phyloP scores from a whole-genome alignment of 225 moss, liverwort and hornwort genomes.

The Ulota crispa region DNA sequence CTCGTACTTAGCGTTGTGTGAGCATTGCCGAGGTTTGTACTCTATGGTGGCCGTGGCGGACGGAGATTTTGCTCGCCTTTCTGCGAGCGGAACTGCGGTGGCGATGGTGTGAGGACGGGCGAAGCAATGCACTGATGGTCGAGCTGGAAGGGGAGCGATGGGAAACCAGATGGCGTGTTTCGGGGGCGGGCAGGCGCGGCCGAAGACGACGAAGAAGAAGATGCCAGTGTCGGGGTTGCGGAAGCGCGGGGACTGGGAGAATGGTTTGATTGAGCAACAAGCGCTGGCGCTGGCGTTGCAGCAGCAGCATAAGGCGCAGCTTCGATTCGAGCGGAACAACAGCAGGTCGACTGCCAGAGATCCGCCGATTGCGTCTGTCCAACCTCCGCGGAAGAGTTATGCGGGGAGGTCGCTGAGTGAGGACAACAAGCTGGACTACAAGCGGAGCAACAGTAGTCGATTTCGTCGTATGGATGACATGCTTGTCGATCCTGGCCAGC shows the following conservation, averaged over 20 bases:
- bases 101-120: neutral
- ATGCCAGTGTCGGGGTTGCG: slow-evolving; percentile 35
- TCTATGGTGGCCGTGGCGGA: neutral
- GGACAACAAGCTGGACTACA: slow-evolving; percentile 52
- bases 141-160: slow-evolving; percentile 38
- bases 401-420: slow-evolving; percentile 37
- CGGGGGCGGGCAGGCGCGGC: slow-evolving; percentile 39
- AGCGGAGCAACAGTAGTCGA: slow-evolving; percentile 76
- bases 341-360: slow-evolving; percentile 49
- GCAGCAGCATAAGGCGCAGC: slow-evolving; percentile 94
- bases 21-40: neutral
- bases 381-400: slow-evolving; percentile 49
- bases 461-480: slow-evolving; percentile 76
- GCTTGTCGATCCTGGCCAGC: slow-evolving; percentile 80
- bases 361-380: slow-evolving; percentile 21
- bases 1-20: neutral
- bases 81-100: neutral
- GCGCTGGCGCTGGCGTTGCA: slow-evolving; percentile 77
- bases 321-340: slow-evolving; percentile 59
- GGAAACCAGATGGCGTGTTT: slow-evolving; percentile 74
- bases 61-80: neutral
- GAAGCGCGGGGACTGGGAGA: slow-evolving; percentile 70
- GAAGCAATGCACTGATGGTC: slow-evolving; percentile 8
- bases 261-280: slow-evolving; percentile 81
- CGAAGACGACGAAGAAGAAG: slow-evolving; percentile 44